A percentile compares a stretch with the other conserved stretches of the same genome.
phyloP scores from a whole-genome alignment of 2,329 filamentous ascomycete genomes.

The Pseudophaeomoniella oleicola region DNA sequence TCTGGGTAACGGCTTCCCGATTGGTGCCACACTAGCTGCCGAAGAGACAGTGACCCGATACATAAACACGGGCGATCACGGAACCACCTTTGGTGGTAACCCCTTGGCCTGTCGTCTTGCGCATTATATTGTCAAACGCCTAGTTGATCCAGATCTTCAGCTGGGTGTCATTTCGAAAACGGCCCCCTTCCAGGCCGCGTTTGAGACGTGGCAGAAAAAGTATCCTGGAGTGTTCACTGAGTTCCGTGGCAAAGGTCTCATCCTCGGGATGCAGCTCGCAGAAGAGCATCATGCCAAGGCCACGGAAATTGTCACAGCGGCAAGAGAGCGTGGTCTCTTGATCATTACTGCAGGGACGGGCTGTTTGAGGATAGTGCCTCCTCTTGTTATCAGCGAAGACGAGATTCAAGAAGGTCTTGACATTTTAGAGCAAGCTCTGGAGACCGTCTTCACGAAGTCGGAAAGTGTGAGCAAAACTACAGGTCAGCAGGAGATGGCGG shows the following conservation, averaged over 20 bases:
- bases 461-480: slow-evolving; percentile 22
- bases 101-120: slow-evolving; percentile 72
- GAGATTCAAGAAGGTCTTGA: slow-evolving; percentile 67
- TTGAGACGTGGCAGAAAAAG: slow-evolving; percentile 39
- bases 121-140: slow-evolving; percentile 67
- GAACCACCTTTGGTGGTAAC: slow-evolving; percentile 89
- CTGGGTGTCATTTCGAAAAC: slow-evolving; percentile 55
- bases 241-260: slow-evolving; percentile 68
- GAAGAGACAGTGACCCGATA: slow-evolving; percentile 51
- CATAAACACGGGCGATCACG: slow-evolving; percentile 67
- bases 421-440: slow-evolving; percentile 58
- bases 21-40: slow-evolving; percentile 64
- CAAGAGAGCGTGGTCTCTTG: slow-evolving; percentile 72
- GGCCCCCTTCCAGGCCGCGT: slow-evolving; percentile 41
- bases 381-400: slow-evolving; percentile 61
- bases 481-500: slow-evolving; percentile 29
- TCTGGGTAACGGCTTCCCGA: slow-evolving; percentile 89
- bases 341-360: slow-evolving; percentile 90
- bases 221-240: slow-evolving; percentile 64
- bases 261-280: slow-evolving; percentile 72
- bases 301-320: slow-evolving; percentile 59
- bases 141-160: slow-evolving; percentile 59
- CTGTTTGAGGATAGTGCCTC: slow-evolving; percentile 82
- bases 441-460: slow-evolving; percentile 33
- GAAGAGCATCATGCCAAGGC: slow-evolving; percentile 43